Evolutionary conservation across 1,284 basidiomycete species (phyloP).

Genomic region (Sanghuangporus baumii): DNA sequence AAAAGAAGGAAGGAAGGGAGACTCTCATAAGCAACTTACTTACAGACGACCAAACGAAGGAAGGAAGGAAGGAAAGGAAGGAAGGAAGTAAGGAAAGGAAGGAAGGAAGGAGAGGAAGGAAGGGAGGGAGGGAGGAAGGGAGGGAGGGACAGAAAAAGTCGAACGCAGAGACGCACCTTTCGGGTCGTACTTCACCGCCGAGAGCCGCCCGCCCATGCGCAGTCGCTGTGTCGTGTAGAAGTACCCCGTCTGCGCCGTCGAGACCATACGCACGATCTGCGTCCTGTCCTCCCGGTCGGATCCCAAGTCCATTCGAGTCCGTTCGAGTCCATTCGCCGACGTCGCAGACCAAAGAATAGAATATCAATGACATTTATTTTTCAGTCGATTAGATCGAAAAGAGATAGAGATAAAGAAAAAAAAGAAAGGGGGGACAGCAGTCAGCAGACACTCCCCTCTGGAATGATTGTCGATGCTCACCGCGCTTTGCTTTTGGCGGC

Average conservation of each 20-base stretch:
- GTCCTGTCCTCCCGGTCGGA: constrained; percentile 44
- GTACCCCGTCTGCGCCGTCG: constrained; percentile 85
- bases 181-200: constrained; percentile 87
- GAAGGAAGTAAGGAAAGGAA: no score
- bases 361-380: background rate
- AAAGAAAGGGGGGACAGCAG: no score
- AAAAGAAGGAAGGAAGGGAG: no score
- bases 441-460: no score
- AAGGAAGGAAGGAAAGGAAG: background rate
- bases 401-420: no score
- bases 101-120: background rate
- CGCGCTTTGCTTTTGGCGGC: constrained; percentile 52
- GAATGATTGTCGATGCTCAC: constrained; percentile 27
- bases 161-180: constrained; percentile 46
- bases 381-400: background rate
- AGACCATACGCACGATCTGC: constrained; percentile 79
- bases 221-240: constrained; percentile 81
- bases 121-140: background rate
- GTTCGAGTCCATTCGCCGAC: background rate
- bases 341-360: no score
- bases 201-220: constrained; percentile 65
- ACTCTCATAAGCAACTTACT: background rate
- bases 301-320: background rate
- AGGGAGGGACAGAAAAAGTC: background rate
- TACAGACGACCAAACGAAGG: background rate